phyloP scores from a whole-genome alignment of 192 early-diverging fungal genomes.

The Backusella mclennaniae region DNA sequence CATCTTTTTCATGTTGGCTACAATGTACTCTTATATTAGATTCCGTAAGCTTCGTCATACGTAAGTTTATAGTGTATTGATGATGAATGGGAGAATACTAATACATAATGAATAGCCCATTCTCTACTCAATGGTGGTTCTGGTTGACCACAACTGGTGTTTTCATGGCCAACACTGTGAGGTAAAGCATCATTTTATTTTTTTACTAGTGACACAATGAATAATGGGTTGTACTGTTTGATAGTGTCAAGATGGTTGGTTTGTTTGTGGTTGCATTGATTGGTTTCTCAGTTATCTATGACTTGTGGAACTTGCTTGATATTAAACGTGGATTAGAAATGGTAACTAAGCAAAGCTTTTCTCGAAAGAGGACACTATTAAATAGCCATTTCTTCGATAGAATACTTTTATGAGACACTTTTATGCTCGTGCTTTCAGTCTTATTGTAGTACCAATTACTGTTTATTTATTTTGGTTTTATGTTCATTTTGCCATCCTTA shows the following conservation, averaged over 20 bases:
- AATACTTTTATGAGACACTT: slow-evolving; percentile 79
- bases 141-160: slow-evolving; percentile 85
- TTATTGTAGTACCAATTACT: slow-evolving; percentile 78
- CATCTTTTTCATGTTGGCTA: slow-evolving; percentile 79
- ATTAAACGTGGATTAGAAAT: slow-evolving; percentile 75
- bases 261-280: slow-evolving; percentile 82
- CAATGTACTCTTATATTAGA: slow-evolving; percentile 81
- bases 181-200: slow-evolving; percentile 59
- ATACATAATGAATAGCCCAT: slow-evolving; percentile 50
- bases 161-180: slow-evolving; percentile 67
- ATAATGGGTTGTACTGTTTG: neutral
- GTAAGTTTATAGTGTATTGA: neutral
- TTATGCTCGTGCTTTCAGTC: slow-evolving; percentile 75
- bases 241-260: slow-evolving; percentile 93
- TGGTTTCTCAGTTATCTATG: slow-evolving; percentile 79
- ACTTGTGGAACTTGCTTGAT: slow-evolving; percentile 91
- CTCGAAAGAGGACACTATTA: neutral
- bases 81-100: neutral
- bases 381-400: slow-evolving; percentile 27
- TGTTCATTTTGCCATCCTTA: slow-evolving; percentile 87
- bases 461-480: slow-evolving; percentile 93
- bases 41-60: slow-evolving; percentile 64
- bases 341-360: slow-evolving; percentile 2
- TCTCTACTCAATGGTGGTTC: slow-evolving; percentile 79
- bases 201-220: neutral